These are phyloP conservation scores for Cymbidium sinense DNA, from an alignment of 106 monocot genomes.

Conservation along the genomic window DNA sequence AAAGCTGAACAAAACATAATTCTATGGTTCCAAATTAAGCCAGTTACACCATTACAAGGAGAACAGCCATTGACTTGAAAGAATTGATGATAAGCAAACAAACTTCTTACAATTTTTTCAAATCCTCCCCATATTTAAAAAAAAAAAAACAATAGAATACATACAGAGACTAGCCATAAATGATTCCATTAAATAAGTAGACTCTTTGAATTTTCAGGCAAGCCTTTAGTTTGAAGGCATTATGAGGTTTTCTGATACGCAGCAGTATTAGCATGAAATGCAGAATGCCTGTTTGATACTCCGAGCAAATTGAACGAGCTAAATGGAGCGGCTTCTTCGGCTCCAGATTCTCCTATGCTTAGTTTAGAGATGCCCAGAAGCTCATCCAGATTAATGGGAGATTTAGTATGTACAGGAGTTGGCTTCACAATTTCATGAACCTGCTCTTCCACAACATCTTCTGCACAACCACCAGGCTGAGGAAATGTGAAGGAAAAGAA, in stretches of 20 bases:
- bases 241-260: neutral
- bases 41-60: neutral
- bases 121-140: neutral
- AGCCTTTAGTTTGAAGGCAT: neutral
- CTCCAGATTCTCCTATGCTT: constrained; percentile 29
- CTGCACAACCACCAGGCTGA: constrained; percentile 2
- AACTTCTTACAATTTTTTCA: neutral
- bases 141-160: neutral
- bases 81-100: neutral
- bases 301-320: constrained; percentile 20
- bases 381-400: constrained; percentile 42
- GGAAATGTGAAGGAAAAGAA: constrained; percentile 28
- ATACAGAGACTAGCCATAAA: neutral
- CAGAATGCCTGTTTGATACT: constrained; percentile 34
- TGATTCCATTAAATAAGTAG: no score
- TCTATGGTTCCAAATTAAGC: neutral
- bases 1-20: neutral
- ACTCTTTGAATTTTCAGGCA: neutral
- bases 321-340: neutral
- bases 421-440: constrained; percentile 40
- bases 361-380: constrained; percentile 48
- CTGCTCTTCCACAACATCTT: constrained; percentile 1
- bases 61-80: neutral
- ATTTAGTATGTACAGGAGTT: constrained; percentile 33
- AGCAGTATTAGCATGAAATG: constrained; percentile 41